Evolutionary conservation across 192 early-diverging fungal genomes (phyloP), one percentile per base, ranked within the genome.

Genomic region (Entomortierella beljakovae): DNA sequence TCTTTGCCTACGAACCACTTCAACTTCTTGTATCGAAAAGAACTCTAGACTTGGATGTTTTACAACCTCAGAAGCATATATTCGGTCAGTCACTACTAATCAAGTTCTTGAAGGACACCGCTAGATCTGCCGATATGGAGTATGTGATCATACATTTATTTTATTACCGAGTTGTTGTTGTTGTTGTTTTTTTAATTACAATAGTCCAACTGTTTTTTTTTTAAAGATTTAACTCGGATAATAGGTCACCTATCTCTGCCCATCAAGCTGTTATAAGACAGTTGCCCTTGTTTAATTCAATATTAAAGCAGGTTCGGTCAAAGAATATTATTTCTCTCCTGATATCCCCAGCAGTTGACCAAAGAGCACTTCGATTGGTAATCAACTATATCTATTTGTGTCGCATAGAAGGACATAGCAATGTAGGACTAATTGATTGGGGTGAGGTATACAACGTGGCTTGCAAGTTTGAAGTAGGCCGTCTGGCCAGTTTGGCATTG

Each of bases 361-460:
- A 18, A 9, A 29, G 34, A 1, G 38, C 52, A 7, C 29, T 71
- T 37, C 69, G 46, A 3, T 52, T 71, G 1, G 25, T 62, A 31
- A 53, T 62, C 69, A 71, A 71, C 8, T 61, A 55, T 26, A 40
- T 71, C 8, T 71, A 71, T 31, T 40, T 48, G 5, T 6, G 31
- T 33, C 69, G 57, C 11, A 62, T 71, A 2, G 69, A 71, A 32
- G 69, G 54, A n/a, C 69, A 51, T 1, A 42, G 60, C 6, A 57
- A 55, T 60, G 43, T 42, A 22, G 60, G 60, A 16, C 5, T 62
- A 16, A 53, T 57, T 7, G 49, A 54, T 22, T 71, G 69, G 69
- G 48, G 51, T 8, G 52, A 29, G 3, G 20, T 71, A 6, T 71
- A 34, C 6, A 59, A 71, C n/a, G n/a, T 54, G 28, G 59, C 69